Conservation (phyloP, 2,329 filamentous ascomycete species). For the Thermothelomyces thermophilus region DNA sequence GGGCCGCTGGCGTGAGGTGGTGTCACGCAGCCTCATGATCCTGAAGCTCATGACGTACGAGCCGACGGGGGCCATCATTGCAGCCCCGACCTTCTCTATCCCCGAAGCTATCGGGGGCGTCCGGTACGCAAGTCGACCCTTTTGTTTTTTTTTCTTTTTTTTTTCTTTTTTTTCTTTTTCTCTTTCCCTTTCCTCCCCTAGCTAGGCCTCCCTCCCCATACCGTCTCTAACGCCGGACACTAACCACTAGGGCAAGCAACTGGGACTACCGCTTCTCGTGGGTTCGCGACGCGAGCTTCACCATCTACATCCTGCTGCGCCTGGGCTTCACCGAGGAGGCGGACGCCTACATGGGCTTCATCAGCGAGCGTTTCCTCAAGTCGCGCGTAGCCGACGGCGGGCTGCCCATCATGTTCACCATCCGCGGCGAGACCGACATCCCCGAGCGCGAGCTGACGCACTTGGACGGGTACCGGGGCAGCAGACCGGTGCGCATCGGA, state of each 20-base stretch:
- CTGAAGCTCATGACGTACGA: conserved; percentile 73
- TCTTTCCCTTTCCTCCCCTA: too few species aligned
- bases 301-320: conserved; percentile 68
- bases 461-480: conserved; percentile 65
- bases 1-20: conserved; percentile 66
- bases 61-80: conserved; percentile 70
- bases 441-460: conserved; percentile 63
- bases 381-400: conserved; percentile 54
- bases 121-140: conserved; percentile 27
- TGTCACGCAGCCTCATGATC: conserved; percentile 64
- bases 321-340: conserved; percentile 71
- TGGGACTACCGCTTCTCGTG: conserved; percentile 74
- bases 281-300: conserved; percentile 72
- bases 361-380: conserved; percentile 61
- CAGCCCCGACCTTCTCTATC: conserved; percentile 69
- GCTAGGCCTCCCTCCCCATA: background rate
- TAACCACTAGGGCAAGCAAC: conserved; percentile 36
- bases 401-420: conserved; percentile 76
- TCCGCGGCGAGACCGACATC: conserved; percentile 67
- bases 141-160: too few species aligned
- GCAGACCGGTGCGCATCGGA: conserved; percentile 66
- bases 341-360: conserved; percentile 72
- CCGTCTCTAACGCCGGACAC: background rate
- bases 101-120: conserved; percentile 66
- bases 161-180: too few species aligned